Evolutionary conservation across 1,284 basidiomycete genomes (phyloP).

Genomic region (Leucoagaricus sp.): DNA sequence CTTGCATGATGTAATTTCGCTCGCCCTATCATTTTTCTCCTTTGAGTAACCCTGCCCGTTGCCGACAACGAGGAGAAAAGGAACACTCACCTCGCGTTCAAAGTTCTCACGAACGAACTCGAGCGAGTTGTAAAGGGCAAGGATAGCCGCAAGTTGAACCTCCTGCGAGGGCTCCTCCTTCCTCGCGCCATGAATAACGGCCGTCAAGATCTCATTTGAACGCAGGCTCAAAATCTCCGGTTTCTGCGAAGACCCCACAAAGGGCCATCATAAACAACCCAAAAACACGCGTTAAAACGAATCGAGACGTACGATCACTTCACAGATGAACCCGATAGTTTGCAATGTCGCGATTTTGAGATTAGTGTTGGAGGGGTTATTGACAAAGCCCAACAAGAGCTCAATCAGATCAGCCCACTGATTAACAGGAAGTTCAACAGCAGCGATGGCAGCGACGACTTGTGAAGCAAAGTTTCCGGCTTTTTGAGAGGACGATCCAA

Average conservation of each 20-base stretch:
- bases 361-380: conserved; percentile 73
- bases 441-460: conserved; percentile 91
- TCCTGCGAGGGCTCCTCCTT: conserved; percentile 95
- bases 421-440: conserved; percentile 86
- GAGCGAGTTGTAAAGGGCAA: conserved; percentile 93
- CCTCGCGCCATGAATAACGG: conserved; percentile 96
- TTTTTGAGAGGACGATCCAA: conserved; percentile 73
- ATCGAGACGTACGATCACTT: conserved; percentile 80
- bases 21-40: conserved; percentile 72
- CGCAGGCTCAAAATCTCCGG: conserved; percentile 87
- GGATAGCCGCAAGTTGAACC: conserved; percentile 94
- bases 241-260: conserved; percentile 55
- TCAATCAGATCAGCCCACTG: conserved; percentile 94
- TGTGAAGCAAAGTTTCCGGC: conserved; percentile 91
- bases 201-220: conserved; percentile 97
- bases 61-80: conserved; percentile 4
- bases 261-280: conserved; percentile 13
- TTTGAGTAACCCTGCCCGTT: conserved; percentile 13
- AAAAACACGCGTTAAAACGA: conserved; percentile 1
- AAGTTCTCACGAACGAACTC: conserved; percentile 99
- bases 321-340: conserved; percentile 97
- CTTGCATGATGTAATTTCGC: conserved; percentile 99
- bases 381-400: conserved; percentile 85
- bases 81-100: conserved; percentile 80
- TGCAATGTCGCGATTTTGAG: conserved; percentile 90